These are phyloP conservation scores for Leptographium flavum DNA, from an alignment of 2,329 filamentous ascomycete genomes.

Conservation along the genomic window DNA sequence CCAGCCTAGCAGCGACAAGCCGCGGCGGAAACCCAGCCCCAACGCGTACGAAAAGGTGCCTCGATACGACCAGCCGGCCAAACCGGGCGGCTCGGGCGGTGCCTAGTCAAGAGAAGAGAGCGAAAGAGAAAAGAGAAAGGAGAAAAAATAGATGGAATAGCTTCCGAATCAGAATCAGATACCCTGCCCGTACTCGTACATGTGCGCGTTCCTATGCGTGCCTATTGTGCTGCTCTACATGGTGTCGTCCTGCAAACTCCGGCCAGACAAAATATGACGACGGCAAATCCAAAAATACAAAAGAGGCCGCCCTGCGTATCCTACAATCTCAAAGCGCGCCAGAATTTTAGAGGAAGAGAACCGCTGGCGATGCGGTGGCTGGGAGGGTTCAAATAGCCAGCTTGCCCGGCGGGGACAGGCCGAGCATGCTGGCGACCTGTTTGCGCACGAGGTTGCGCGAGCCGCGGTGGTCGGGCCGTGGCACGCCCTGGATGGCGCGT, in stretches of 20 bases:
- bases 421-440: conserved; percentile 31
- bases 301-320: background rate
- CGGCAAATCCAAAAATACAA: background rate
- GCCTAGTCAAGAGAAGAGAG: background rate
- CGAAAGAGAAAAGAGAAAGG: background rate
- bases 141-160: background rate
- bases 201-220: background rate
- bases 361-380: no score
- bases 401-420: conserved; percentile 9
- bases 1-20: conserved; percentile 2
- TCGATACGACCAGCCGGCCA: conserved; percentile 23
- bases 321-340: background rate
- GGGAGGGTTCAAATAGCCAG: background rate
- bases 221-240: background rate
- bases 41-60: conserved; percentile 74
- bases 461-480: conserved; percentile 41
- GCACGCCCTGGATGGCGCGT: conserved; percentile 77
- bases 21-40: conserved; percentile 43
- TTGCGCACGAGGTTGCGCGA: conserved; percentile 37
- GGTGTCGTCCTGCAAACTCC: background rate
- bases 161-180: background rate
- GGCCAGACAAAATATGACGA: background rate
- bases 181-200: background rate
- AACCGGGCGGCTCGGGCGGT: background rate
- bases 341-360: no score